These are phyloP conservation scores for Kuraishia ogatae DNA, from an alignment of 805 yeast genomes.

Conservation along the genomic window DNA sequence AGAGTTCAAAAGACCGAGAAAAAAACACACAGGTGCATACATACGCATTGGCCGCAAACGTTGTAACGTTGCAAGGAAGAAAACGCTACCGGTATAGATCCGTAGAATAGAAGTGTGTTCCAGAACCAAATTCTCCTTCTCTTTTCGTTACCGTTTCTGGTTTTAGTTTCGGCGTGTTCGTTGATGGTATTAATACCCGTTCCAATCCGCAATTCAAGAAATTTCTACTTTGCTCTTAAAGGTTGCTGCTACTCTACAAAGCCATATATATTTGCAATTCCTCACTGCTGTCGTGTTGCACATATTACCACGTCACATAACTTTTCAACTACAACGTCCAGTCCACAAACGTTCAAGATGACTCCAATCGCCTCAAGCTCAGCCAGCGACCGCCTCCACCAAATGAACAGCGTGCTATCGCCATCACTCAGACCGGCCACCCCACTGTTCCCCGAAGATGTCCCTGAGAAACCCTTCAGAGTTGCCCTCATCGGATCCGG, in stretches of 20 bases:
- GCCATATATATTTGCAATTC: neutral
- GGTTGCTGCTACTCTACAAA: neutral
- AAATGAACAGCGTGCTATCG: constrained; percentile 1
- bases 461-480: constrained; percentile 32
- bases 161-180: neutral
- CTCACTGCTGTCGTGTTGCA: neutral
- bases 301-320: too few species aligned
- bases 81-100: neutral
- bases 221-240: neutral
- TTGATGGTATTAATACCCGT: neutral
- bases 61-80: neutral
- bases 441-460: constrained; percentile 15
- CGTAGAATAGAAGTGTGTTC: too few species aligned
- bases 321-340: neutral
- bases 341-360: neutral
- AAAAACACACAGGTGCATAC: too few species aligned
- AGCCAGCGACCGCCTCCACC: neutral
- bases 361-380: neutral
- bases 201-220: neutral
- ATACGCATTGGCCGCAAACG: neutral
- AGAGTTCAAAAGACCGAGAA: neutral
- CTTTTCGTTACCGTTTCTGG: neutral
- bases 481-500: constrained; percentile 90
- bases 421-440: neutral
- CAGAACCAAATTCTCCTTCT: neutral